Base-by-base conservation (phyloP, 306 rosid species). In the Carpinus viminea region DNA sequence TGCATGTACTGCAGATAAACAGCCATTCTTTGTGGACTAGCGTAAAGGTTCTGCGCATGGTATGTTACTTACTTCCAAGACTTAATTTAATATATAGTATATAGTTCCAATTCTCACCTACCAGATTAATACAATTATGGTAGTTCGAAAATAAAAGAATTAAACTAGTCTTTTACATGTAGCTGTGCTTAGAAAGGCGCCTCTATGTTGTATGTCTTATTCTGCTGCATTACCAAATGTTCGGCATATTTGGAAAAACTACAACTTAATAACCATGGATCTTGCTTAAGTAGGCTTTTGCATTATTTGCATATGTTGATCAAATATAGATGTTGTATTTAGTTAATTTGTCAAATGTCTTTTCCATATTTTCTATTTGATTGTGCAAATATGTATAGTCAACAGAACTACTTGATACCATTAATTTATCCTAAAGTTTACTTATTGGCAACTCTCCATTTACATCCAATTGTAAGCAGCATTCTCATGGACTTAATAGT, bases 401-500 rank as follows among this genome's bases (percentile, higher is more conserved):
- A 24, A 24, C 26, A 24, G 26, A 24, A 24, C 26, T 24, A 24
- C 21, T 41, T 66, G 71, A 28, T 28, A 12, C 68, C 24, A 62
- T 5, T 62, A 62, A 6, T 34, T 62, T 62, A 12, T 6, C 11
- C 43, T 28, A 18, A 7, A 31, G 1, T 34, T 62, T 10, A 59
- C 36, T 59, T 24, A 4, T 59, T 31, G 46, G 68, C 12, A 0
- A 12, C 13, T 31, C 12, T 62, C 20, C 69, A 34, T 62, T 24
- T 16, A 15, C 69, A 62, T 62, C 45, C 69, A 62, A 62, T 26
- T 62, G 12, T 15, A 12, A 31, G 46, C n/a, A n/a, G n/a, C 21
- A 62, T 62, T 36, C 47, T 31, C 2, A 17, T 70, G 47, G 52
- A 48, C 68, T 24, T 76, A 57, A 61, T 81, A 9, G 56, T 50